Evolutionary conservation across 2,329 filamentous ascomycete species (phyloP).

Genomic region (Colletotrichum shisoi): DNA sequence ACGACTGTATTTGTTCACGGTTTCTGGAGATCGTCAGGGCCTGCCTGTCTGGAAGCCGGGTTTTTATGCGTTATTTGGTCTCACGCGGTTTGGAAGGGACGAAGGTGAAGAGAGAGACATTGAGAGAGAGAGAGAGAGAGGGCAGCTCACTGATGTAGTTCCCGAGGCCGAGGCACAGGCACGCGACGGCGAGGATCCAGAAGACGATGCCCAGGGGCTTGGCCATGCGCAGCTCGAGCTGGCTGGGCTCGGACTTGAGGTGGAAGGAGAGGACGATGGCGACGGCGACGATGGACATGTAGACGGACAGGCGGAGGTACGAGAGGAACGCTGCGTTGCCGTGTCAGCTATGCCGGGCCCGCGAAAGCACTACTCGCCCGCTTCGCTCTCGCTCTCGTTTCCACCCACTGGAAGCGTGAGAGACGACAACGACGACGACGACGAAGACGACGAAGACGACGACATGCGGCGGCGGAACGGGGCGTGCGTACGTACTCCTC

Average conservation of each 20-base stretch:
- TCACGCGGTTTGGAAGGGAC: no score
- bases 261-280: conserved; percentile 96
- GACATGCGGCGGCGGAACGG: not conserved
- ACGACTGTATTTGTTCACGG: conserved; percentile 80
- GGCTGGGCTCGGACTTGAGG: conserved; percentile 74
- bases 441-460: no score
- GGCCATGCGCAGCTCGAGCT: conserved; percentile 77
- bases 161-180: conserved; percentile 76
- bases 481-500: conserved; percentile 59
- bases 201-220: conserved; percentile 87
- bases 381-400: not conserved
- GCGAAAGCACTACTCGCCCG: no score
- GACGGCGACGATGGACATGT: conserved; percentile 87
- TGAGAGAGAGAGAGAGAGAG: not conserved
- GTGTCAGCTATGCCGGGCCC: not conserved
- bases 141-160: conserved; percentile 80
- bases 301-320: conserved; percentile 86
- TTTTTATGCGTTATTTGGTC: no score
- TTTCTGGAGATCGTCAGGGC: conserved; percentile 54
- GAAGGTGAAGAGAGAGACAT: not conserved
- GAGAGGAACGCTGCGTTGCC: conserved; percentile 75
- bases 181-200: conserved; percentile 82
- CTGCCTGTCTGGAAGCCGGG: no score
- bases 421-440: not conserved
- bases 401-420: not conserved